Base-by-base conservation (phyloP, 2,329 filamentous ascomycete genomes). In the Atkinsonella hypoxylon region DNA sequence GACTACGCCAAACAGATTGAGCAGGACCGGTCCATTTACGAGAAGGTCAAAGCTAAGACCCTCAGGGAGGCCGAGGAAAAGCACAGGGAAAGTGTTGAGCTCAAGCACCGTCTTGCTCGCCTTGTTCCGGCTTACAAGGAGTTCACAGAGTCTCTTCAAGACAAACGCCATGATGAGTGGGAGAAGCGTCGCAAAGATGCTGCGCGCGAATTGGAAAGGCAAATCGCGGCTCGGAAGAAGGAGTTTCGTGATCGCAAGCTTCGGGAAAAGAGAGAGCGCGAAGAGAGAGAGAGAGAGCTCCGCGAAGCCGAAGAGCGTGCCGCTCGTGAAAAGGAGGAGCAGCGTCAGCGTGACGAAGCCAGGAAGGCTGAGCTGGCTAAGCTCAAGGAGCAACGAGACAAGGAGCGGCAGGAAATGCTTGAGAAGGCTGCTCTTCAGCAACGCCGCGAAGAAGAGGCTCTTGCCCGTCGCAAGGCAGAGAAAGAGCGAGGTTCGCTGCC, bases 141-240 rank as follows among this genome's bases (percentile, higher is more conserved):
- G 10, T 97, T 95, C 79, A 83, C 87, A 63, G 76, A 83, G 57
- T 82, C 83, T 45, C 81, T 98, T 49, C 87, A 87, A 55, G 85
- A 93, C 68, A 85, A 89, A 64, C 87, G 91, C 60, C 88, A 89
- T 64, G 87, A 95, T 60, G 89, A 97, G 69, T 98, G 97, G 59
- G 93, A 97, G 77, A 91, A 87, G 74, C 87, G 90, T 57, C 87
- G 87, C 64, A 89, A 86, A 67, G 84, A 88, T 62, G 93, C 93
- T 32, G 89, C 97, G 75, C 83, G 85, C 57, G 93, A 98, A 66
- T 79, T 97, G 52, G 87, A 97, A 74, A 86, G 85, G 69, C 89
- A 94, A 73, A 95, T 96, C 70, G 80, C 84, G 39, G 79, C 82
- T 57, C 87, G 93, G 62, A 83, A 89, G 71, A 91, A 89, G 77